Base-by-base conservation (phyloP, 202 grass and related monocot species). In the Zizania palustris region DNA sequence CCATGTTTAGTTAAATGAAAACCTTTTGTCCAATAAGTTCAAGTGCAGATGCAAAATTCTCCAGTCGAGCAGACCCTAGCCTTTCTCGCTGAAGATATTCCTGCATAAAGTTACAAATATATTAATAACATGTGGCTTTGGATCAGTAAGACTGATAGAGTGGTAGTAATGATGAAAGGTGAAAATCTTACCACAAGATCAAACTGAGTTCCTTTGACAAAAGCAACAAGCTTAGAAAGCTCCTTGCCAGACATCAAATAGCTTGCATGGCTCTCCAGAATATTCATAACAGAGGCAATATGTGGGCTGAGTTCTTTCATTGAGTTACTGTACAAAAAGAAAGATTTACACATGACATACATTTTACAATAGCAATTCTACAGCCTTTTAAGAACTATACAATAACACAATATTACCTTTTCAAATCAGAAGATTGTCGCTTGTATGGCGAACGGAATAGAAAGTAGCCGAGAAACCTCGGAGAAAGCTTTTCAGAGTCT, bases 11-110 rank as follows among this genome's bases (percentile, higher is more conserved):
- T n/a, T 74, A 80, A 79, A 40, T 15, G 9, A 74, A 72, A 58
- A 98, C 95, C 95, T 98, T 98, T 88, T 95, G 89, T 63, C 89
- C 95, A 63, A 98, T 95, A 72, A 98, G 82, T 98, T 98, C 91
- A 19, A 98, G 95, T 11, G 88, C 91, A 53, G 95, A 98, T 55
- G 95, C 91, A 87, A 98, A 98, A 95, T 92, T 98, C 65, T 98
- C 95, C 73, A 98, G 78, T 57, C 85, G 87, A 49, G 95, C 95
- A 78, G 89, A 92, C 0, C 95, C 95, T 48, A 75, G 80, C 57
- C 87, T 95, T 86, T 98, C 95, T 83, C 95, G 83, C 64, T 98
- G 95, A 85, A 98, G 95, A 82, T 98, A 98, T 80, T 98, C 95
- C 95, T 98, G 82, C 40, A 88, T 61, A 22, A 80, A 53, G 14